phyloP scores from a whole-genome alignment of 495 filamentous ascomycete species.

The Pyronema omphalodes region DNA sequence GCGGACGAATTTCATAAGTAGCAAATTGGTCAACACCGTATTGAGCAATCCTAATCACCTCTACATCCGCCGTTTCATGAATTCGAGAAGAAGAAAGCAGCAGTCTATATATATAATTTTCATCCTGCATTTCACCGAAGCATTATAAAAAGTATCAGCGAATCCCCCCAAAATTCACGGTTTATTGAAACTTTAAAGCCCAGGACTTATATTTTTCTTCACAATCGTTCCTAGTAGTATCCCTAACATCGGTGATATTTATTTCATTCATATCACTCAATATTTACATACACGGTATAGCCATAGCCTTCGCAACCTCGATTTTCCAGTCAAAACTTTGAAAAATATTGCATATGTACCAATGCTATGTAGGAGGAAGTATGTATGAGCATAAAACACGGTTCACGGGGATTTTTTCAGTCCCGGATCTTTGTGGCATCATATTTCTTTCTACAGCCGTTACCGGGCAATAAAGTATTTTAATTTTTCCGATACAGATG shows the following conservation, averaged over 20 bases:
- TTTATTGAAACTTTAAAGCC: constrained; percentile 29
- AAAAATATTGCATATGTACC: constrained; percentile 34
- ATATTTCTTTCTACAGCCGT: no score
- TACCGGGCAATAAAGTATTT: no score
- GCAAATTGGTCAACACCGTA: constrained; percentile 28
- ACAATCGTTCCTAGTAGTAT: constrained; percentile 37
- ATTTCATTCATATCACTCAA: constrained; percentile 51
- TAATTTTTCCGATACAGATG: no score
- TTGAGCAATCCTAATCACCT: constrained; percentile 39
- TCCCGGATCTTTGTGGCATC: no score
- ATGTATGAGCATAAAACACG: constrained; percentile 27
- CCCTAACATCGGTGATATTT: constrained; percentile 39
- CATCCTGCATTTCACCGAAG: constrained; percentile 39
- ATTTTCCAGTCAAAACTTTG: no score
- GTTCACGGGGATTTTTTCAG: constrained; percentile 15
- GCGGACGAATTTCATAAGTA: constrained; percentile 28
- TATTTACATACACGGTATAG: no score
- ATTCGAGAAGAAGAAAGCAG: constrained; percentile 45
- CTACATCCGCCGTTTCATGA: constrained; percentile 44
- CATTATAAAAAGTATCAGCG: constrained; percentile 43
- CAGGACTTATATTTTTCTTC: constrained; percentile 41
- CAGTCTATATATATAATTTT: constrained; percentile 43
- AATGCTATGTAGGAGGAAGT: constrained; percentile 35
- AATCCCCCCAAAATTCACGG: constrained; percentile 34
- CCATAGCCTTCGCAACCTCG: no score